These are phyloP conservation scores for Aspergillus sp. DNA, from an alignment of 2,329 filamentous ascomycete species.

Conservation along the genomic window DNA sequence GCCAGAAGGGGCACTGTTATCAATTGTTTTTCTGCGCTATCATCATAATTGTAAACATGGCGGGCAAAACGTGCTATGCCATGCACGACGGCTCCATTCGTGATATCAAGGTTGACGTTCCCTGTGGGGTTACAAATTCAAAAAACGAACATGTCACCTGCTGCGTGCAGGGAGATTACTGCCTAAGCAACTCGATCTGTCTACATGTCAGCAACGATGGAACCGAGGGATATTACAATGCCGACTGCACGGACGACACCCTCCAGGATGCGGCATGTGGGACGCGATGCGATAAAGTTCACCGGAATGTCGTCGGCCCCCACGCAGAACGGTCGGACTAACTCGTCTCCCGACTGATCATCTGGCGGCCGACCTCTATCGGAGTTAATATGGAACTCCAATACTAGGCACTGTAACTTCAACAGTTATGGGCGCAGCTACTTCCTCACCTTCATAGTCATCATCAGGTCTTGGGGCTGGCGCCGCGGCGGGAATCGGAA, in stretches of 20 bases:
- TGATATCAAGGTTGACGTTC: neutral
- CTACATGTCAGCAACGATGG: neutral
- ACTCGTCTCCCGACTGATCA: neutral
- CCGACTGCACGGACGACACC: constrained; percentile 11
- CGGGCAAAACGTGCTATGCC: constrained; percentile 3
- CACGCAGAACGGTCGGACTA: neutral
- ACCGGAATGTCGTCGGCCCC: neutral
- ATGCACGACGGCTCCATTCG: constrained; percentile 2
- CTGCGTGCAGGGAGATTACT: constrained; percentile 14
- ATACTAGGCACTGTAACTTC: neutral
- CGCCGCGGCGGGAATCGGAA: constrained; percentile 4
- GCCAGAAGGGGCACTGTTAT: neutral
- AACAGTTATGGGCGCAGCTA: neutral
- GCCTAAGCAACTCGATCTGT: constrained; percentile 12
- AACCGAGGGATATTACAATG: constrained; percentile 5
- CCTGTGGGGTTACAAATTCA: constrained; percentile 9
- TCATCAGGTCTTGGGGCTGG: neutral
- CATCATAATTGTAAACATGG: neutral
- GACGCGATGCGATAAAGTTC: constrained; percentile 10
- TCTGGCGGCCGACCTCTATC: neutral
- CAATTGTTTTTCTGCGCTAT: neutral
- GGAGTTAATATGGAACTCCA: neutral
- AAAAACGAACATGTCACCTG: constrained; percentile 11
- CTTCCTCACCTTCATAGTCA: neutral
- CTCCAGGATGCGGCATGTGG: constrained; percentile 8